phyloP scores from a whole-genome alignment of 2,329 filamentous ascomycete genomes.

The Fusarium decemcellulare region DNA sequence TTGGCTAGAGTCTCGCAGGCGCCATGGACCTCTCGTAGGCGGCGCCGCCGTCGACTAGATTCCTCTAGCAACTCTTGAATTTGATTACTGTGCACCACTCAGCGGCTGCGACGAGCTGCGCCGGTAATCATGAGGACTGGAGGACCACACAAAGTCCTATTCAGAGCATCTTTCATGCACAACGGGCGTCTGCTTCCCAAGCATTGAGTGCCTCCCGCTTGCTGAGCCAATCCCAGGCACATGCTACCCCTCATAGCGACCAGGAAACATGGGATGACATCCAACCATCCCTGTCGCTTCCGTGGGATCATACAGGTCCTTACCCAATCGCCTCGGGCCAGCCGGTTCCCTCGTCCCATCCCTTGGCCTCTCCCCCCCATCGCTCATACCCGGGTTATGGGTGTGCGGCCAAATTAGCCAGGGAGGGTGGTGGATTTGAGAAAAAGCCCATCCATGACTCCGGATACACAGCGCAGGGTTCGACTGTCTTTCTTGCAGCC shows the following conservation, averaged over 20 bases:
- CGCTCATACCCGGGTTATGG: conserved; percentile 35
- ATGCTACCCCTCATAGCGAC: conserved; percentile 30
- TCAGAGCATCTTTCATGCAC: conserved; percentile 17
- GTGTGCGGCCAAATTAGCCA: conserved; percentile 37
- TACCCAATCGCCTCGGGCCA: conserved; percentile 22
- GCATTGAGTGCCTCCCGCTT: conserved; percentile 17
- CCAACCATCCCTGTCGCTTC: neutral
- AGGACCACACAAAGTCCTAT: neutral
- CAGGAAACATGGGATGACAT: conserved; percentile 14
- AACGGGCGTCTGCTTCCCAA: conserved; percentile 5
- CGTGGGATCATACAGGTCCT: neutral
- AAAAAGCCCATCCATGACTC: neutral
- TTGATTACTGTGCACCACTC: conserved; percentile 16
- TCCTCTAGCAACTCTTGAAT: conserved; percentile 1
- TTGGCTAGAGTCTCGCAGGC: conserved; percentile 5
- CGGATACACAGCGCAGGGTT: conserved; percentile 10
- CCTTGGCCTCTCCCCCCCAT: neutral
- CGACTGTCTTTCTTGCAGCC: conserved; percentile 4
- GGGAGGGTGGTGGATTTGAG: conserved; percentile 30
- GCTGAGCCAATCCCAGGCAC: conserved; percentile 30
- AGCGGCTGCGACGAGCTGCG: neutral
- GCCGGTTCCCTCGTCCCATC: conserved; percentile 29
- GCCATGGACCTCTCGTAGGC: conserved; percentile 5
- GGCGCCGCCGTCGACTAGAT: conserved; percentile 8
- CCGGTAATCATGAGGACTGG: neutral